Conservation (phyloP, 192 early-diverging fungal genomes). For the Chytriomyces confervae region DNA sequence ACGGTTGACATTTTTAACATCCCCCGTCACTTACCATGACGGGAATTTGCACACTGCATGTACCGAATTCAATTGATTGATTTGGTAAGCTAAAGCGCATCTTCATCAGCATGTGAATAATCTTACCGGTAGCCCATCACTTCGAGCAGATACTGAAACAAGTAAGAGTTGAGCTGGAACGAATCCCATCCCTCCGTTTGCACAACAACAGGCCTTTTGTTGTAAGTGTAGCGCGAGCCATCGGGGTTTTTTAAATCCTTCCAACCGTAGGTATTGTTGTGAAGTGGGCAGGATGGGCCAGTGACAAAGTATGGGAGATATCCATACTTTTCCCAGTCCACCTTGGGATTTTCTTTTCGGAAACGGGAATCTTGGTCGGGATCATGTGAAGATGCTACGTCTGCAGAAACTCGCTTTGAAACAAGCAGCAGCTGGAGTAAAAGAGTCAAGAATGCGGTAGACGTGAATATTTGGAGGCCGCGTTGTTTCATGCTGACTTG, state of each 20-base stretch:
- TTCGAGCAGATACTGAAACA: constrained; percentile 26
- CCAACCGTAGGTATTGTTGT: constrained; percentile 24
- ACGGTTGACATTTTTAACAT: neutral
- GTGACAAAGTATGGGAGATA: neutral
- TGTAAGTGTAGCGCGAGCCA: constrained; percentile 4
- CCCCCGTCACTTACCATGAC: neutral
- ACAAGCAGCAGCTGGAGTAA: neutral
- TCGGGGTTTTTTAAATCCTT: constrained; percentile 15
- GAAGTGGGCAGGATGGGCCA: constrained; percentile 21
- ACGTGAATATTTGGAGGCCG: too few relatives aligned
- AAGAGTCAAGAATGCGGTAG: too few relatives aligned
- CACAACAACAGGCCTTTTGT: constrained; percentile 12
- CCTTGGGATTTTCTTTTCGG: neutral
- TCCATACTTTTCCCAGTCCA: neutral
- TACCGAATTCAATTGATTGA: too few relatives aligned
- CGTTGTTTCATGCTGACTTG: neutral
- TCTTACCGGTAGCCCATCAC: constrained; percentile 17
- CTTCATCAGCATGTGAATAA: too few relatives aligned
- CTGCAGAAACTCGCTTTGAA: neutral
- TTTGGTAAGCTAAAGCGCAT: too few relatives aligned
- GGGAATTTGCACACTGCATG: neutral
- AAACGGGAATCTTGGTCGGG: neutral
- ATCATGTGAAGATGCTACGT: neutral
- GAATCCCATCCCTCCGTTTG: constrained; percentile 12
- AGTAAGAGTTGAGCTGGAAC: constrained; percentile 11